These are phyloP conservation scores for Corylus americana DNA, from an alignment of 306 rosid genomes.

Conservation along the genomic window DNA sequence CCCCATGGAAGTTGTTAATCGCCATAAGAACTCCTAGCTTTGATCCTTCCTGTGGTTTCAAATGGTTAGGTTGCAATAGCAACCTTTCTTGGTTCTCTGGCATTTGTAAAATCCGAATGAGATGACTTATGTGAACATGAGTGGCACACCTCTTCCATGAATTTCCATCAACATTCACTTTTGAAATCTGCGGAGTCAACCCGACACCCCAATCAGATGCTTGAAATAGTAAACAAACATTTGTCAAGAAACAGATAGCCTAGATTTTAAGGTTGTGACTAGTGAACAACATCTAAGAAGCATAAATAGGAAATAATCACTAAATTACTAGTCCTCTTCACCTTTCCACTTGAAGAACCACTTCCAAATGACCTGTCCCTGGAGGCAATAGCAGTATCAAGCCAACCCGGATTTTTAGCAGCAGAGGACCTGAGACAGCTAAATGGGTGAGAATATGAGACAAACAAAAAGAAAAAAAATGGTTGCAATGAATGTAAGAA, in stretches of 20 bases:
- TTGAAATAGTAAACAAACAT: not conserved
- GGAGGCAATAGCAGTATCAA: conserved; percentile 23
- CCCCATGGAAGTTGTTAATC: conserved; percentile 25
- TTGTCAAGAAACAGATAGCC: not conserved
- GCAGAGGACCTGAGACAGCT: conserved; percentile 32
- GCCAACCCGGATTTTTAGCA: conserved; percentile 34
- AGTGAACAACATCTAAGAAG: not conserved
- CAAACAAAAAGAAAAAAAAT: not conserved
- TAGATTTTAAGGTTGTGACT: not conserved
- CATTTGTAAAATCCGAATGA: conserved; percentile 43
- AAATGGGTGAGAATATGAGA: conserved; percentile 1
- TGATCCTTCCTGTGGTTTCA: conserved; percentile 37
- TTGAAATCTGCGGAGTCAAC: conserved; percentile 38
- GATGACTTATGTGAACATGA: conserved; percentile 63
- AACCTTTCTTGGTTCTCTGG: conserved; percentile 31
- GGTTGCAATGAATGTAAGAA: no score
- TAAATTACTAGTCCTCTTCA: conserved; percentile 8
- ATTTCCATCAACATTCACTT: conserved; percentile 24
- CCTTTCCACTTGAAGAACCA: conserved; percentile 34
- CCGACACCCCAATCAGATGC: not conserved
- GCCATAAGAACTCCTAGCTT: conserved; percentile 33
- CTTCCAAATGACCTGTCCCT: conserved; percentile 20
- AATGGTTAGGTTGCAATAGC: conserved; percentile 18
- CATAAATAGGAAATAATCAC: not conserved
- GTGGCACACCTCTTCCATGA: conserved; percentile 61